Percentiles rank a stretch among this genome's conserved stretches.
These are phyloP conservation scores for Lepidopterella palustris DNA, from an alignment of 495 filamentous ascomycete species.

Conservation along the genomic window DNA sequence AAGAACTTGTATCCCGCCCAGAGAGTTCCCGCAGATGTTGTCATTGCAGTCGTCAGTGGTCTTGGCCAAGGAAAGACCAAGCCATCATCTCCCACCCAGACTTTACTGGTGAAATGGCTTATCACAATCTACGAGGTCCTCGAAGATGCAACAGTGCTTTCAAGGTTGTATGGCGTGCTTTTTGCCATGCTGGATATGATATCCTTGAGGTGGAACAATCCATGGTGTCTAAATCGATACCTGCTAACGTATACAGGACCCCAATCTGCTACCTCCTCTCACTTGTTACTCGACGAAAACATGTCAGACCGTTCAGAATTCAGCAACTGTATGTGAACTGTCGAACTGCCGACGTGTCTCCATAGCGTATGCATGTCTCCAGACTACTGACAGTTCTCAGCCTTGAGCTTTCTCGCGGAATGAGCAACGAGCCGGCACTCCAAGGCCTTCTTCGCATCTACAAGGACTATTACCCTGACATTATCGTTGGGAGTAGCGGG, in stretches of 20 bases:
- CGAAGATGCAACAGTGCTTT: constrained; percentile 57
- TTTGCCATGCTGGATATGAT: constrained; percentile 84
- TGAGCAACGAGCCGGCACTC: constrained; percentile 67
- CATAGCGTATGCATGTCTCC: background rate
- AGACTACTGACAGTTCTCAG: constrained; percentile 38
- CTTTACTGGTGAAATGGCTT: constrained; percentile 70
- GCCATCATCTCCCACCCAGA: constrained; percentile 62
- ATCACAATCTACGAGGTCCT: constrained; percentile 69
- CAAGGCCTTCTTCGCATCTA: constrained; percentile 73
- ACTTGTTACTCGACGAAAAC: constrained; percentile 73
- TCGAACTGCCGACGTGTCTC: background rate
- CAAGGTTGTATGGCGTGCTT: constrained; percentile 66
- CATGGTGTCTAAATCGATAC: constrained; percentile 3
- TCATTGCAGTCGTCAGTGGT: constrained; percentile 63
- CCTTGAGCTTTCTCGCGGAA: constrained; percentile 52
- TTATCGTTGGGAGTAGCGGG: constrained; percentile 64
- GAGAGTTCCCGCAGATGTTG: constrained; percentile 52
- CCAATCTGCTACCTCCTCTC: constrained; percentile 78
- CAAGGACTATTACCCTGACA: constrained; percentile 86
- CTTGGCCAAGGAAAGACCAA: constrained; percentile 76
- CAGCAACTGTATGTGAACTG: constrained; percentile 61
- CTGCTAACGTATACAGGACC: constrained; percentile 39
- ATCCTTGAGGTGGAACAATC: constrained; percentile 50
- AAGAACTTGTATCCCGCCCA: constrained; percentile 68
- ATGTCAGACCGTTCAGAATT: constrained; percentile 79